Base-by-base conservation (phyloP, 2,329 filamentous ascomycete genomes). In the Fusarium sororula region DNA sequence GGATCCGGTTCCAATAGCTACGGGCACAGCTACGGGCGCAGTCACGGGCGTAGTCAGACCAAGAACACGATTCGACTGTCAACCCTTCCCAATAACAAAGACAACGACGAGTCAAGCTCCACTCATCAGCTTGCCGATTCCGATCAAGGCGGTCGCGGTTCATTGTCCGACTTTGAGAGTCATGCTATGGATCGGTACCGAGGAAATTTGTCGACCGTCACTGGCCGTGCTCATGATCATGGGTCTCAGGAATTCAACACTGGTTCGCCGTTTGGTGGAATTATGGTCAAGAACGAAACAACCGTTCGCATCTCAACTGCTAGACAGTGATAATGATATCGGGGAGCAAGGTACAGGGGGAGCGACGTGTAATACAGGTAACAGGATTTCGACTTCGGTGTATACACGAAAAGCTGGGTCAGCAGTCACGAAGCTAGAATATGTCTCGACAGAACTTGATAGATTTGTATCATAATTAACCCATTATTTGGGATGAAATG, bases 201-300 rank as follows among this genome's bases (percentile, higher is more conserved):
- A 0, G 76, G 68, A 3, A 77, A 75, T 2, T 8, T 63, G 4
- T 65, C 73, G 3, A 75, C 60, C 4, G 68, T 73, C 1, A 75
- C 73, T 7, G 75, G 68, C 1, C 70, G 71, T 18, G 54, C 54
- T 6, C 44, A 32, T 15, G 37, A 56, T 32, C 41, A 39, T 7
- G 42, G 24, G 0, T 53, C 60, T 5, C 66, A 71, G 8, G 56
- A 66, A 1, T 70, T 60, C 5, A 48, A 32, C 9, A 41, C 17
- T 7, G 24, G 47, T 10, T 30, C 70, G 1, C 37, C 47, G 0
- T 63, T 71, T 6, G 64, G 59, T 3, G 76, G 76, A 11, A 78
- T 78, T 3, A 70, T 77, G 63, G 76, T 78, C 3, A 78, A 76
- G 66, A 78, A 77, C 24, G 75, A 78, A 37, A 78, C 75, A 0